phyloP scores from a whole-genome alignment of 352 stramenopile genomes.

The Blastocystis hominis region DNA sequence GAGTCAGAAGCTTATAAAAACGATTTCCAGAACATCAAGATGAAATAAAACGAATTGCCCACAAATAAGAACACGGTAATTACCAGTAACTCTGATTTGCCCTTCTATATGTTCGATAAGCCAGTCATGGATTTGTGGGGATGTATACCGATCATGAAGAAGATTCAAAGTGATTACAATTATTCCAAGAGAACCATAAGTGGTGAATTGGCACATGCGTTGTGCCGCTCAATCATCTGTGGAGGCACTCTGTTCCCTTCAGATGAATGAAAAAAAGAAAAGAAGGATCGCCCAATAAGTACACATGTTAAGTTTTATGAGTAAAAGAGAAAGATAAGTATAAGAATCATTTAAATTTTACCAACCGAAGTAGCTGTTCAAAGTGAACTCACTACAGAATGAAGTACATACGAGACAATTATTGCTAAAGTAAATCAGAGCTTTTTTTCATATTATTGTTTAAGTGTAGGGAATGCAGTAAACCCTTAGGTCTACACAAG shows the following conservation, averaged over 20 bases:
- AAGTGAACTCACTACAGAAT: neutral
- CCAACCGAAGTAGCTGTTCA: neutral
- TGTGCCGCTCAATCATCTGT: constrained; percentile 7
- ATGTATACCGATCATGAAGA: neutral
- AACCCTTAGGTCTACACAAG: neutral
- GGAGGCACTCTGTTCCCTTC: constrained; percentile 28
- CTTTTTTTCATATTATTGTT: neutral
- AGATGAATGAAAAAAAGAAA: neutral
- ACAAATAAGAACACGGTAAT: constrained; percentile 40
- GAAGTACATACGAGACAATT: neutral
- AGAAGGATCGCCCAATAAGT: neutral
- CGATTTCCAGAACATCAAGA: neutral
- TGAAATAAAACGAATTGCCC: neutral
- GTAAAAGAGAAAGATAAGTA: constrained; percentile 5
- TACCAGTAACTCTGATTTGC: neutral
- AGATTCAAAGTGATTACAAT: neutral
- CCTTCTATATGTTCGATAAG: constrained; percentile 7
- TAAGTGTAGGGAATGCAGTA: neutral
- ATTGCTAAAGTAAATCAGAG: neutral
- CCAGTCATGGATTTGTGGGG: neutral
- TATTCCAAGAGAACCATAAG: constrained; percentile 42
- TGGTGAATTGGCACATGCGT: constrained; percentile 11
- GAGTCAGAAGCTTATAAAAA: neutral
- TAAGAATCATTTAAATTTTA: constrained; percentile 28
- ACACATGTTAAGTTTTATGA: constrained; percentile 7